phyloP scores from a whole-genome alignment of 306 rosid species.

The Fagus crenata region DNA sequence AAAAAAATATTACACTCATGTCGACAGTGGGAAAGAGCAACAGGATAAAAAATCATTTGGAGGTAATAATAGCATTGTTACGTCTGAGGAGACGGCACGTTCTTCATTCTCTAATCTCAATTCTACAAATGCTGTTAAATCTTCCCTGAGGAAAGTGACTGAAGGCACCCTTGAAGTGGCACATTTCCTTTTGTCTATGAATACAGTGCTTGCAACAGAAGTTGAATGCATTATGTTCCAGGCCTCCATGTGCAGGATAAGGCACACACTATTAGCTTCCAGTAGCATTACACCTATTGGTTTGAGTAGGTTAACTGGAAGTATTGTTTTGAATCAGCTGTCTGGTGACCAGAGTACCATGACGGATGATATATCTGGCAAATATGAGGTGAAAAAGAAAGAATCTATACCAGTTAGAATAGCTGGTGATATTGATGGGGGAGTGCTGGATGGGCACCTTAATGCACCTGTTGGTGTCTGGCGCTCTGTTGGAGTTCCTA shows the following conservation, averaged over 20 bases:
- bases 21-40: constrained; percentile 62
- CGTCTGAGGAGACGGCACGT: constrained; percentile 52
- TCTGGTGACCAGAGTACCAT: constrained; percentile 60
- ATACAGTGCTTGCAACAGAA: constrained; percentile 83
- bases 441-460: constrained; percentile 81
- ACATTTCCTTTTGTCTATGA: constrained; percentile 52
- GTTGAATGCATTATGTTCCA: constrained; percentile 75
- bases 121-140: constrained; percentile 56
- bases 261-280: constrained; percentile 72
- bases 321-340: constrained; percentile 59
- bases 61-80: constrained; percentile 36
- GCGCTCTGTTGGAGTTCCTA: constrained; percentile 86
- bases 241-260: constrained; percentile 85
- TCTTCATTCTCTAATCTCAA: constrained; percentile 53
- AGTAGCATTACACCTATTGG: constrained; percentile 53
- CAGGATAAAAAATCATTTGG: constrained; percentile 48
- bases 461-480: constrained; percentile 96
- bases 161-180: constrained; percentile 66
- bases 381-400: constrained; percentile 82
- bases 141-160: constrained; percentile 52
- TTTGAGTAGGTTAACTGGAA: constrained; percentile 55
- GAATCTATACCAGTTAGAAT: constrained; percentile 83
- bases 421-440: constrained; percentile 91
- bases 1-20: constrained; percentile 65
- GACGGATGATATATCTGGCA: constrained; percentile 62